These are phyloP conservation scores for Flueggea neowawraea DNA, from an alignment of 441 rosid genomes.

Conservation along the genomic window DNA sequence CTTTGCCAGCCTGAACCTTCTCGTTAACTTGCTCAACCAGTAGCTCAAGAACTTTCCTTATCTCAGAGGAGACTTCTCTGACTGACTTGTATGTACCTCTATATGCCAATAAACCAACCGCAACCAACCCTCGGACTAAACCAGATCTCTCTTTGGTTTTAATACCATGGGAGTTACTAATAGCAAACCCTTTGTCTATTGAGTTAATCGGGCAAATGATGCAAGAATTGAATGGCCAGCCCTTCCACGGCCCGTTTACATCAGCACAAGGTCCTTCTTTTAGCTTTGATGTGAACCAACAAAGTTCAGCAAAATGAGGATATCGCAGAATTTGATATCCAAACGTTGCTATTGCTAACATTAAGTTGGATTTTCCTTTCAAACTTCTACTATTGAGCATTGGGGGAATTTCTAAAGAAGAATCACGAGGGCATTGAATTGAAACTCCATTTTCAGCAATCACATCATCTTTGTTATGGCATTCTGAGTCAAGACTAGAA, in stretches of 20 bases:
- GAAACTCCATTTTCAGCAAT: slow-evolving; percentile 25
- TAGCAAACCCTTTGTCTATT: slow-evolving; percentile 37
- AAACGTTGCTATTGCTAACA: slow-evolving; percentile 68
- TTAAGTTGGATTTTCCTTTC: slow-evolving; percentile 75
- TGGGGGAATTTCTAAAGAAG: slow-evolving; percentile 32
- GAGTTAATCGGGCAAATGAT: slow-evolving; percentile 61
- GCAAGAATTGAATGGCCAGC: slow-evolving; percentile 98
- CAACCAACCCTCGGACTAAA: slow-evolving; percentile 76
- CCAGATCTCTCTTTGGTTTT: slow-evolving; percentile 67
- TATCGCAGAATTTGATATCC: slow-evolving; percentile 86
- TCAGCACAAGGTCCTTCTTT: slow-evolving; percentile 91
- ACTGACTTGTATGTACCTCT: slow-evolving; percentile 70
- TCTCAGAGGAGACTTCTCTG: slow-evolving; percentile 79
- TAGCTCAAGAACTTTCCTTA: slow-evolving; percentile 89
- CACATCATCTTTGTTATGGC: slow-evolving; percentile 19
- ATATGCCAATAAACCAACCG: slow-evolving; percentile 87
- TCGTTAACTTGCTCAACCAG: slow-evolving; percentile 69
- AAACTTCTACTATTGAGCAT: slow-evolving; percentile 41
- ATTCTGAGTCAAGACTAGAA: slow-evolving; percentile 20
- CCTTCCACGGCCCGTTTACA: slow-evolving; percentile 82
- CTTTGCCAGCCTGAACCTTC: slow-evolving; percentile 84
- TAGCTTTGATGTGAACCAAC: slow-evolving; percentile 96
- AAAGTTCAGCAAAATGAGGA: slow-evolving; percentile 98
- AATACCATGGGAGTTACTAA: slow-evolving; percentile 42
- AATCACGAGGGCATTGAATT: slow-evolving; percentile 33